These are phyloP conservation scores for Candida labiduridarum DNA, from an alignment of 1,139 yeast species.

Conservation along the genomic window DNA sequence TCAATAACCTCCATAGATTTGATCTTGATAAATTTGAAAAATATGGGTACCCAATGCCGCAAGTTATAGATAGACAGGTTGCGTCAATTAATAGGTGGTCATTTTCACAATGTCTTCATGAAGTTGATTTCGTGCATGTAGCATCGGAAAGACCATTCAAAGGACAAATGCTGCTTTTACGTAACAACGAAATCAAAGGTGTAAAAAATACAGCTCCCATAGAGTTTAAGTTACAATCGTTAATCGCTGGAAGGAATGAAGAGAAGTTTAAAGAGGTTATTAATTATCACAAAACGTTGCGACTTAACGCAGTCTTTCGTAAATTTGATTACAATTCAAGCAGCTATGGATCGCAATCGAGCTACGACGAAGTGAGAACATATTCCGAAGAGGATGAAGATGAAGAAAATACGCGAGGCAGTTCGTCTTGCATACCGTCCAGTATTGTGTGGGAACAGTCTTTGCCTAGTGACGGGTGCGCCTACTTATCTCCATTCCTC, in stretches of 20 bases:
- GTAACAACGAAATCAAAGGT: background rate
- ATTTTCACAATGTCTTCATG: slow-evolving; percentile 32
- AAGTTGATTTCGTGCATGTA: slow-evolving; percentile 23
- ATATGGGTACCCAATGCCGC: slow-evolving; percentile 24
- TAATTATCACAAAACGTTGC: slow-evolving; percentile 17
- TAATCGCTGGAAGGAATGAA: slow-evolving; percentile 31
- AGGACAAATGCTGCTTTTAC: slow-evolving; percentile 6
- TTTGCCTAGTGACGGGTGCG: background rate
- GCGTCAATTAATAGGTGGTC: slow-evolving; percentile 38
- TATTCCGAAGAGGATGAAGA: background rate
- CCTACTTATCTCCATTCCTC: slow-evolving; percentile 4
- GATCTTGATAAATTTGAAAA: slow-evolving; percentile 27
- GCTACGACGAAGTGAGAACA: background rate
- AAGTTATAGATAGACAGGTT: slow-evolving; percentile 22
- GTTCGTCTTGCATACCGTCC: slow-evolving; percentile 5
- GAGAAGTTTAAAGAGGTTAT: slow-evolving; percentile 23
- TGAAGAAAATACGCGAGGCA: background rate
- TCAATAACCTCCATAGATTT: slow-evolving; percentile 28
- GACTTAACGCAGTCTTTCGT: slow-evolving; percentile 9
- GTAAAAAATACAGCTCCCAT: slow-evolving; percentile 9
- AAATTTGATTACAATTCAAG: slow-evolving; percentile 14
- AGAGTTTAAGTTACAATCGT: slow-evolving; percentile 25
- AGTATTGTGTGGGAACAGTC: slow-evolving; percentile 4
- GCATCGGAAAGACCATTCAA: slow-evolving; percentile 11
- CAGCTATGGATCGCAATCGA: slow-evolving; percentile 14